A percentile compares a stretch with the other conserved stretches of the same genome.
These are phyloP conservation scores for Taphrina deformans DNA, from an alignment of 1,139 yeast species.

Conservation along the genomic window DNA sequence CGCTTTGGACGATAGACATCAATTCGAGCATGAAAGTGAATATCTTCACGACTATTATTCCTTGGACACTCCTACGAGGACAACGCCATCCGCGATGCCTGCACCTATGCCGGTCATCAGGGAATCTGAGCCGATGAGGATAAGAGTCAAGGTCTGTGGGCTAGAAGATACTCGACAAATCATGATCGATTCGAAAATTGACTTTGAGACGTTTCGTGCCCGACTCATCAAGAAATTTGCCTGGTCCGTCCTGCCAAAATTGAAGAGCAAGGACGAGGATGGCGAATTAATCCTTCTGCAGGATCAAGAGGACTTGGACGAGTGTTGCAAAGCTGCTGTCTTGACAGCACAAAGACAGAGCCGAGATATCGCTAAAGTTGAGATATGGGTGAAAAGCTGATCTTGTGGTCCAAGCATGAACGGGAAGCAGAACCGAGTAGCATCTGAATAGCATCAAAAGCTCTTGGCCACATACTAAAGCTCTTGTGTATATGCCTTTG, in stretches of 20 bases:
- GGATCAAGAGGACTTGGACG: slow-evolving; percentile 35
- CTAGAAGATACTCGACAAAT: slow-evolving; percentile 31
- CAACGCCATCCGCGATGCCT: not conserved
- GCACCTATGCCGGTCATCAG: not conserved
- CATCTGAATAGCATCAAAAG: no score
- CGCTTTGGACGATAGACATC: not conserved
- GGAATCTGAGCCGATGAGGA: not conserved
- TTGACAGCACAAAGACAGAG: not conserved
- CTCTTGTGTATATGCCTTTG: no score
- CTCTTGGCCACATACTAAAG: no score
- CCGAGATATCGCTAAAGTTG: not conserved
- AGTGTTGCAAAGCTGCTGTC: not conserved
- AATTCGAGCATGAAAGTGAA: not conserved
- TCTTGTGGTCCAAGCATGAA: no score
- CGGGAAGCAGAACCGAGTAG: no score
- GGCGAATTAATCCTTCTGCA: slow-evolving; percentile 34
- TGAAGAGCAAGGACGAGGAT: slow-evolving; percentile 32
- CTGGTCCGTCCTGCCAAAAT: slow-evolving; percentile 2
- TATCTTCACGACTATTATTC: not conserved
- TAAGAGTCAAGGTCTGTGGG: slow-evolving; percentile 31
- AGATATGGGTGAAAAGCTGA: slow-evolving; percentile 1
- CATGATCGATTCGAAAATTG: slow-evolving; percentile 3
- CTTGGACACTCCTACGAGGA: not conserved
- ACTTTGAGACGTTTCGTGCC: not conserved
- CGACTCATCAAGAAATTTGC: slow-evolving; percentile 27